A percentile compares a stretch with the other conserved stretches of the same genome.
phyloP scores from a whole-genome alignment of 805 yeast genomes.

The Lachancea thermotolerans region DNA sequence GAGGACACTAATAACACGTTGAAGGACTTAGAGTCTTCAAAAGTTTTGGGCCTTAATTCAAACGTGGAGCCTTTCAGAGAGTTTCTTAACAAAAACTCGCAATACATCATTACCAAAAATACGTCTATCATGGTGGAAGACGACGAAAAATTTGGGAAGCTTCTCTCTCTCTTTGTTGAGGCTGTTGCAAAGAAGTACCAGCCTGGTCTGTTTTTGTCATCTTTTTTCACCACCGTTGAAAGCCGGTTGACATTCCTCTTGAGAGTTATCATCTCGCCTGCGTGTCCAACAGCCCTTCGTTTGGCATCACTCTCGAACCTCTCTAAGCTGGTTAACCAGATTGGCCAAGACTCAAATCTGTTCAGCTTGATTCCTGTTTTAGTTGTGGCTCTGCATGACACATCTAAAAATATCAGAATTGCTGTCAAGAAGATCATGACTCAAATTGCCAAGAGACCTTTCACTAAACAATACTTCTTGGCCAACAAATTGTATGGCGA shows the following conservation, averaged over 20 bases:
- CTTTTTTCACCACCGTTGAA: slow-evolving; percentile 36
- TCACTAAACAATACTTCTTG: slow-evolving; percentile 41
- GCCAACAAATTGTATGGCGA: slow-evolving; percentile 53
- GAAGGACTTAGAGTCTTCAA: slow-evolving; percentile 27
- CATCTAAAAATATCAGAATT: slow-evolving; percentile 44
- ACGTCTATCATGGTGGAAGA: slow-evolving; percentile 30
- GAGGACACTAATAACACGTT: slow-evolving; percentile 17
- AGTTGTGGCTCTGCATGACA: slow-evolving; percentile 46
- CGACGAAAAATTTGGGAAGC: slow-evolving; percentile 35
- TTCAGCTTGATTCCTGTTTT: slow-evolving; percentile 56
- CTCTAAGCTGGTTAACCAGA: slow-evolving; percentile 27
- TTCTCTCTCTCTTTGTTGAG: slow-evolving; percentile 39
- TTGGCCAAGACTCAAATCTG: slow-evolving; percentile 36
- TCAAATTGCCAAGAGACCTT: slow-evolving; percentile 34
- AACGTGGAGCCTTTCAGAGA: slow-evolving; percentile 25
- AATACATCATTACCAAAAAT: slow-evolving; percentile 24
- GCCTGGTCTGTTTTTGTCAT: slow-evolving; percentile 29
- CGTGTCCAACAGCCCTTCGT: slow-evolving; percentile 54
- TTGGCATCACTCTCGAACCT: slow-evolving; percentile 41
- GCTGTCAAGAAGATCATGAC: slow-evolving; percentile 36
- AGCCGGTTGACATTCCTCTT: slow-evolving; percentile 50
- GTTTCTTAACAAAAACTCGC: slow-evolving; percentile 26
- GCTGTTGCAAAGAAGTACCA: slow-evolving; percentile 36
- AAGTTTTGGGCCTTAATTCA: slow-evolving; percentile 20
- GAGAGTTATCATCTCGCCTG: slow-evolving; percentile 49